phyloP scores from a whole-genome alignment of 371 early-diverging fungal genomes.

The Nematocida major region DNA sequence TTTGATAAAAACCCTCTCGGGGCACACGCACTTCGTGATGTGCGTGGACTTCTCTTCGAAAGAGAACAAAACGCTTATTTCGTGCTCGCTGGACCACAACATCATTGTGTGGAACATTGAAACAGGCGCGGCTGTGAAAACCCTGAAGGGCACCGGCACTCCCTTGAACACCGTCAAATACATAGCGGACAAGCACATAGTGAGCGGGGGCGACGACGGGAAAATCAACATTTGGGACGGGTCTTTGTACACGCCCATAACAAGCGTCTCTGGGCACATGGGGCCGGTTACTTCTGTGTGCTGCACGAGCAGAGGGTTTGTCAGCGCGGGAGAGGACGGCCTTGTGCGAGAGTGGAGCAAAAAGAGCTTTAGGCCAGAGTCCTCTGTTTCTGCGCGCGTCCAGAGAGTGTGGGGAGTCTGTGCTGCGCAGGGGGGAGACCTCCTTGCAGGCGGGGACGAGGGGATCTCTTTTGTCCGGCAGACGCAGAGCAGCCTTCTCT shows the following conservation, averaged over 20 bases:
- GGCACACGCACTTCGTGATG: constrained; percentile 64
- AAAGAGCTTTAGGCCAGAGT: constrained; percentile 52
- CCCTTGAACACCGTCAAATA: constrained; percentile 46
- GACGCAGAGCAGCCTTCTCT: not conserved
- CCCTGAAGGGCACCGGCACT: constrained; percentile 45
- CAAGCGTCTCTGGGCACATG: constrained; percentile 55
- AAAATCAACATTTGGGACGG: constrained; percentile 58
- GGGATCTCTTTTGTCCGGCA: constrained; percentile 53
- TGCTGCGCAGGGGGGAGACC: constrained; percentile 12
- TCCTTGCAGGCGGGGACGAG: constrained; percentile 61
- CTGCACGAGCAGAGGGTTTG: constrained; percentile 26
- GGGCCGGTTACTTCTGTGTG: constrained; percentile 57
- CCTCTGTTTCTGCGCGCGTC: constrained; percentile 31
- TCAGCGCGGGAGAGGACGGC: constrained; percentile 57
- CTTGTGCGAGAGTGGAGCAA: constrained; percentile 54
- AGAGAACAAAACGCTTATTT: constrained; percentile 50
- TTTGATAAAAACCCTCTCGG: constrained; percentile 43
- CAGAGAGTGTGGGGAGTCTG: constrained; percentile 57
- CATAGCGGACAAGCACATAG: constrained; percentile 49
- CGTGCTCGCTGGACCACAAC: constrained; percentile 58
- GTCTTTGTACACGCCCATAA: constrained; percentile 32
- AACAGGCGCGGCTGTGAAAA: constrained; percentile 27
- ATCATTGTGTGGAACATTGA: constrained; percentile 57
- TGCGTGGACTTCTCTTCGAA: constrained; percentile 50
- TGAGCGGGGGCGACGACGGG: constrained; percentile 60